Evolutionary conservation across 2,329 filamentous ascomycete species (phyloP).

Genomic region (Aspergillus candidus): DNA sequence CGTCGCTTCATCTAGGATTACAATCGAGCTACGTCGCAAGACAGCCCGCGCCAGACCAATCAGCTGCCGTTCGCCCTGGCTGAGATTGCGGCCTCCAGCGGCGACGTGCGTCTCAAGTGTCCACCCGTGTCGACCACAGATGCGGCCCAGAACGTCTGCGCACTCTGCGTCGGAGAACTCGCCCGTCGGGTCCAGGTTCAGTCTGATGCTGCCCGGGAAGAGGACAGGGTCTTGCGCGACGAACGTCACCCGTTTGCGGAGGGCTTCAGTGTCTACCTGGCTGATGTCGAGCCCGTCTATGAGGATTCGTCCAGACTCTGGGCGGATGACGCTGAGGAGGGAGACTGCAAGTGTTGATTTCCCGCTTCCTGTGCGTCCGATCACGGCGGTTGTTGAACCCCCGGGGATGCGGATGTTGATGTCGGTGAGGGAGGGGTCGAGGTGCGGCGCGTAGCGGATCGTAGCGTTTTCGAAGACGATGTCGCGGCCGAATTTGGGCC

Average conservation of each 20-base stretch:
- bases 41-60: conserved; percentile 60
- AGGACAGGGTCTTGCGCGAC: conserved; percentile 62
- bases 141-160: conserved; percentile 46
- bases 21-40: conserved; percentile 53
- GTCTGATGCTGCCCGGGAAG: conserved; percentile 56
- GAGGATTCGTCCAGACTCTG: conserved; percentile 50
- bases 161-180: conserved; percentile 54
- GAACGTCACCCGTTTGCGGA: conserved; percentile 59
- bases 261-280: conserved; percentile 52
- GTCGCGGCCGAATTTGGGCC: conserved; percentile 67
- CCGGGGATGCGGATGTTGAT: conserved; percentile 70
- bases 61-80: conserved; percentile 60
- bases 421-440: conserved; percentile 65
- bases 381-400: conserved; percentile 70
- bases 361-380: conserved; percentile 72
- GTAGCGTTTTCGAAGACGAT: conserved; percentile 72
- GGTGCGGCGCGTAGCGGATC: conserved; percentile 69
- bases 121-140: conserved; percentile 53
- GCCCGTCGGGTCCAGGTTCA: conserved; percentile 57
- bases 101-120: conserved; percentile 52
- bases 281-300: conserved; percentile 58
- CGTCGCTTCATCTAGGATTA: conserved; percentile 63
- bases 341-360: conserved; percentile 70
- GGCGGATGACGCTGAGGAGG: conserved; percentile 52
- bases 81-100: conserved; percentile 56